phyloP scores from a whole-genome alignment of 495 filamentous ascomycete genomes.

The Aspergillus diversus region DNA sequence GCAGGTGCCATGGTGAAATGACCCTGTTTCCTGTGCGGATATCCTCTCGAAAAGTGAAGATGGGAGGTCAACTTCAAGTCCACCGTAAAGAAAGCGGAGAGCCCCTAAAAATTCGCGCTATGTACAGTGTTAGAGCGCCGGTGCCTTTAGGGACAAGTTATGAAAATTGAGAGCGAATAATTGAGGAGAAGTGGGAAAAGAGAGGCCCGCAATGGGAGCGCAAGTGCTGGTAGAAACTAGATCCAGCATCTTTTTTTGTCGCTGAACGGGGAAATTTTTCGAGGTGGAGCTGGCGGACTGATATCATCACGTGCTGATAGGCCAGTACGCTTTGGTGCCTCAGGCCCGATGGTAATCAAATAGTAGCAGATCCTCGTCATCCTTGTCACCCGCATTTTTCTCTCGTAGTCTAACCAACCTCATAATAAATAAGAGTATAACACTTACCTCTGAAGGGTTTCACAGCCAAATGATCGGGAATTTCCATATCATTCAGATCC shows the following conservation, averaged over 20 bases:
- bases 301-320: slow-evolving; percentile 57
- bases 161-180: background rate
- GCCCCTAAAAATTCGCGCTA: background rate
- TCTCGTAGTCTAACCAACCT: too few relatives aligned
- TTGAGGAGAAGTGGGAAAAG: slow-evolving; percentile 9
- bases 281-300: slow-evolving; percentile 44
- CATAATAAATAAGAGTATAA: too few relatives aligned
- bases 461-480: too few relatives aligned
- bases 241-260: slow-evolving; percentile 26
- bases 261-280: slow-evolving; percentile 50
- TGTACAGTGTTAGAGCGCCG: background rate
- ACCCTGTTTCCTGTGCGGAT: slow-evolving; percentile 1
- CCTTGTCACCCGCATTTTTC: too few relatives aligned
- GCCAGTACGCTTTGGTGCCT: slow-evolving; percentile 16
- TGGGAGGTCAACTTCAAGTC: slow-evolving; percentile 9
- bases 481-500: too few relatives aligned
- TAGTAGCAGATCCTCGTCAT: background rate
- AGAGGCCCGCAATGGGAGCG: slow-evolving; percentile 35
- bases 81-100: background rate
- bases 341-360: slow-evolving; percentile 18
- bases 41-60: slow-evolving; percentile 16
- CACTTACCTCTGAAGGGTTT: too few relatives aligned
- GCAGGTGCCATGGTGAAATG: slow-evolving; percentile 44
- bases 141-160: background rate
- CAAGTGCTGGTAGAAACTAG: slow-evolving; percentile 25